A percentile compares a stretch with the other conserved stretches of the same genome.
phyloP scores from a whole-genome alignment of 768 basidiomycete species.

The Chiua virens region DNA sequence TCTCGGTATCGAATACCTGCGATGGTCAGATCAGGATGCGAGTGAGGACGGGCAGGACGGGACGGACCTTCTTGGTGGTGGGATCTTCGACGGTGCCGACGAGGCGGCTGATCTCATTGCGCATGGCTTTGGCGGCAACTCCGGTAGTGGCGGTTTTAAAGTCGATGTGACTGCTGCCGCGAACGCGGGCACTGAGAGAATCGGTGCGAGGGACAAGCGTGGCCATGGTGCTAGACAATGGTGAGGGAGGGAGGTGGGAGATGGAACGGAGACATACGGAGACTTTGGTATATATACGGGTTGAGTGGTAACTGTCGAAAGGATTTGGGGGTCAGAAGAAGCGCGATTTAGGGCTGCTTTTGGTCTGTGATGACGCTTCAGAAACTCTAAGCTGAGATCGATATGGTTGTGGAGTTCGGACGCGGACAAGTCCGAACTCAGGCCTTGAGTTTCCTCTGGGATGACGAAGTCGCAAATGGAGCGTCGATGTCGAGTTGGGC shows the following conservation, averaged over 20 bases:
- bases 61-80: constrained; percentile 72
- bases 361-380: constrained; percentile 66
- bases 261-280: constrained; percentile 29
- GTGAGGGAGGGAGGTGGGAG: constrained; percentile 12
- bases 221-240: constrained; percentile 47
- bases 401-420: constrained; percentile 31
- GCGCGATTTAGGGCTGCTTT: constrained; percentile 45
- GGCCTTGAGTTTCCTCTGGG: constrained; percentile 27
- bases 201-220: constrained; percentile 61
- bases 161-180: constrained; percentile 83
- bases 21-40: constrained; percentile 17
- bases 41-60: not conserved
- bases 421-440: constrained; percentile 35
- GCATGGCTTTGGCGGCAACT: constrained; percentile 93
- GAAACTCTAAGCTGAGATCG: constrained; percentile 40
- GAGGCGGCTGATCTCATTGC: constrained; percentile 95
- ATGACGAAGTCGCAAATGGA: constrained; percentile 31
- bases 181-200: constrained; percentile 68
- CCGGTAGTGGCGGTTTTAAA: constrained; percentile 98
- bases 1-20: constrained; percentile 76
- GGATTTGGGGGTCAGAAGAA: constrained; percentile 49
- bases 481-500: constrained; percentile 11
- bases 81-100: constrained; percentile 82
- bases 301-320: constrained; percentile 64
- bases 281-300: constrained; percentile 57